A percentile compares a stretch with the other conserved stretches of the same genome.
Evolutionary conservation across 2,329 filamentous ascomycete genomes (phyloP).

Genomic region (Phialophora tarda): DNA sequence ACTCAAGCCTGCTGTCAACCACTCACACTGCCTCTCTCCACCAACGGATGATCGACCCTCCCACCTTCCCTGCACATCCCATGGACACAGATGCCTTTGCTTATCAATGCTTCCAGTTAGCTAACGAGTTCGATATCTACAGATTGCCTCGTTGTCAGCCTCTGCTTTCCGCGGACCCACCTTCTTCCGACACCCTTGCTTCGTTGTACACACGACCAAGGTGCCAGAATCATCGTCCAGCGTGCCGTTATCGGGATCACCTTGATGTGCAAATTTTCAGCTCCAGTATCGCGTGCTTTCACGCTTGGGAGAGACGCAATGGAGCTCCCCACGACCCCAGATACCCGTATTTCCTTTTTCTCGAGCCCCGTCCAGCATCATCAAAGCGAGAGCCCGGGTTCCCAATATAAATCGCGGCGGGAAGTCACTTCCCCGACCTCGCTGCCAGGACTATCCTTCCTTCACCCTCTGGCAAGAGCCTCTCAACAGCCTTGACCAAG

Average conservation of each 20-base stretch:
- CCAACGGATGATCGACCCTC: constrained; percentile 19
- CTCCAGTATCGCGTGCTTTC: constrained; percentile 16
- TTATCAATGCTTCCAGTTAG: constrained; percentile 28
- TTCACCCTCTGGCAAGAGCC: neutral
- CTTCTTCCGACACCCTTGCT: neutral
- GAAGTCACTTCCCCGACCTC: neutral
- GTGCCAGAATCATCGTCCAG: constrained; percentile 3
- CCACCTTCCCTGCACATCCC: constrained; percentile 18
- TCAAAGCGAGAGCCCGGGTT: neutral
- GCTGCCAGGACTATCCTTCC: neutral
- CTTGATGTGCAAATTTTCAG: constrained; percentile 11
- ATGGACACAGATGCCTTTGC: constrained; percentile 17
- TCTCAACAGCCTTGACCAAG: neutral
- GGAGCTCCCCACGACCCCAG: constrained; percentile 21
- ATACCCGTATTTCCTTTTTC: constrained; percentile 10
- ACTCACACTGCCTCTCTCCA: constrained; percentile 2
- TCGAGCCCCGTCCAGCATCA: constrained; percentile 4
- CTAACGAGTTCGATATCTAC: constrained; percentile 18
- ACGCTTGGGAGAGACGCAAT: neutral
- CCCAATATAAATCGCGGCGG: constrained; percentile 2
- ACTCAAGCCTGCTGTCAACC: constrained; percentile 11
- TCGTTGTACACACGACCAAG: constrained; percentile 2
- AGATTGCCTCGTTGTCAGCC: neutral
- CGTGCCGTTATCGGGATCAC: constrained; percentile 24
- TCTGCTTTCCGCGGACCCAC: neutral